Evolutionary conservation across 2,329 filamentous ascomycete genomes (phyloP), one percentile per base, ranked within the genome.

Genomic region (Fusarium solani-melongenae): DNA sequence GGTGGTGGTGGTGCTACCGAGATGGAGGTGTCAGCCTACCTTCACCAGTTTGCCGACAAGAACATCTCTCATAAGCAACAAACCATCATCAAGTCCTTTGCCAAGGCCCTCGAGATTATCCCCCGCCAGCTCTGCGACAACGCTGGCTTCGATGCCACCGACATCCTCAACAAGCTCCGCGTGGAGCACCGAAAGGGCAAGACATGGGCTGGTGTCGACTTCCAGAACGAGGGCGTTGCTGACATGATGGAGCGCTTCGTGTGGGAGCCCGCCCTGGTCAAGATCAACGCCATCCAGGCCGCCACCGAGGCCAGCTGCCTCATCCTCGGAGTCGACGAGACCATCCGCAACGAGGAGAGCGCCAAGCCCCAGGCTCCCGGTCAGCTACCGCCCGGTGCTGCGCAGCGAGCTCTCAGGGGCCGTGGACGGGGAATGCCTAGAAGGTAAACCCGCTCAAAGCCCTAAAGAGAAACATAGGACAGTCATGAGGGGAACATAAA

Each of bases 111-210:
- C 64, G 96, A 99, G 86, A 92, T 98, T 69, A 97, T 99, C 77
- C 96, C 96, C 24, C 92, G 96, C 79, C 96, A 98, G 86, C 89
- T 99, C 69, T 99, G 96, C 87, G 96, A 99, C 87, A 99, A 99
- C 81, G 96, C 96, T 64, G 96, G 96, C 73, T 98, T 99, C 82
- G 96, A 99, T 81, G 95, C 96, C 29, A 99, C 96, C 60, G 96
- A 99, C 81, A 98, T 99, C 76, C 91, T 99, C 73, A 99, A 98
- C 88, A 92, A 94, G 80, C 89, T 99, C 75, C 94, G 96, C 64
- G 96, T 98, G 68, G 96, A 98, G 89, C 96, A 99, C 87, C 91
- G 94, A 82, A 96, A 96, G 86, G 95, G 95, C 76, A 93, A 93
- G 81, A 91, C 91, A 61, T 99, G 96, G 96, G 95, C 95, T 6